Evolutionary conservation across 805 yeast species (phyloP).

Genomic region (Saturnispora bothae): DNA sequence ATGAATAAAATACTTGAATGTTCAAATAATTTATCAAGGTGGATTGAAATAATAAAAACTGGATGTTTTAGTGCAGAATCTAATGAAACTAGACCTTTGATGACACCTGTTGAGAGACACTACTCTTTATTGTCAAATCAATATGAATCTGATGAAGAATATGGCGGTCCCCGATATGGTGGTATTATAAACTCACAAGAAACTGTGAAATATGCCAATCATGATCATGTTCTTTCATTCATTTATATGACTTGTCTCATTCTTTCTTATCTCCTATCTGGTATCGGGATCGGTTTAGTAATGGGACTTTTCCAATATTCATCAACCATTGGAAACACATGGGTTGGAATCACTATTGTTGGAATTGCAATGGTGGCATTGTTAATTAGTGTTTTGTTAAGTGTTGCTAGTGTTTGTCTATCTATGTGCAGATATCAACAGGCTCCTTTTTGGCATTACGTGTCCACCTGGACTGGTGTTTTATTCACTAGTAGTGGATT

Average conservation of each 20-base stretch:
- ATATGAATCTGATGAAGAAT: slow-evolving; percentile 7
- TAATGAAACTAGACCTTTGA: slow-evolving; percentile 3
- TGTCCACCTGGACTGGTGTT: slow-evolving; percentile 33
- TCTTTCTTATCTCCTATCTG: slow-evolving; percentile 32
- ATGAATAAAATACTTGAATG: slow-evolving; percentile 7
- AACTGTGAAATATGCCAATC: slow-evolving; percentile 16
- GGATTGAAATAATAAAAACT: slow-evolving; percentile 2
- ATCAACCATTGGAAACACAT: slow-evolving; percentile 14
- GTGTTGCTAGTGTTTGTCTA: slow-evolving; percentile 36
- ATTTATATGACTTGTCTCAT: slow-evolving; percentile 32
- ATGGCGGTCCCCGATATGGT: slow-evolving; percentile 8
- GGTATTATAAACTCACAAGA: slow-evolving; percentile 13
- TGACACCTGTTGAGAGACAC: slow-evolving; percentile 6
- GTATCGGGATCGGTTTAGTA: slow-evolving; percentile 35
- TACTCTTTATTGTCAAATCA: slow-evolving; percentile 1
- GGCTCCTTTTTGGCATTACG: slow-evolving; percentile 34
- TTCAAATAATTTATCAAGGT: slow-evolving; percentile 5
- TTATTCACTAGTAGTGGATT: slow-evolving; percentile 14
- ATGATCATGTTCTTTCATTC: slow-evolving; percentile 35
- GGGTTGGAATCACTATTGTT: slow-evolving; percentile 22
- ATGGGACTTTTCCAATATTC: slow-evolving; percentile 11
- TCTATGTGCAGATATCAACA: slow-evolving; percentile 29
- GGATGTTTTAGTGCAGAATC: background rate
- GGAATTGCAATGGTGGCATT: slow-evolving; percentile 31
- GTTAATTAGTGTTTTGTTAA: slow-evolving; percentile 28